Conservation (phyloP, 2,329 filamentous ascomycete genomes). For the Claviceps digitariae region DNA sequence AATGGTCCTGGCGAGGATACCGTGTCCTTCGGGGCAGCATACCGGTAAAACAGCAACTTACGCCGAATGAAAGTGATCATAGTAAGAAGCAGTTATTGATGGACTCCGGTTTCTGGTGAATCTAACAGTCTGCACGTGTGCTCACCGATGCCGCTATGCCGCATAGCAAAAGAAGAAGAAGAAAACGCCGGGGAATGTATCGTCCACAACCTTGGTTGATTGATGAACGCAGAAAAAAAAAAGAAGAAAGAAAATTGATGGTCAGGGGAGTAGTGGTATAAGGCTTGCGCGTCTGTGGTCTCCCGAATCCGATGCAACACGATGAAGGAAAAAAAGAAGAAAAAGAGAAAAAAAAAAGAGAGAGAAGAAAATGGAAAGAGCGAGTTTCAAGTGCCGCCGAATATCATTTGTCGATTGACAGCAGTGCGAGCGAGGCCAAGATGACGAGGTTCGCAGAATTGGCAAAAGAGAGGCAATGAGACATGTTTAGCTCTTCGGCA, state of each 20-base stretch:
- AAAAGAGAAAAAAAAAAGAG: not conserved
- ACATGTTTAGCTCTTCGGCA: not conserved
- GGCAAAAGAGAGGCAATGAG: not conserved
- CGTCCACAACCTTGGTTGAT: constrained; percentile 1
- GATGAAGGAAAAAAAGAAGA: not conserved
- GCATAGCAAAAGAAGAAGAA: not conserved
- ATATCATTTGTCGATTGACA: not conserved
- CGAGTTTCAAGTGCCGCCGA: not conserved
- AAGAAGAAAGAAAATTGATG: not conserved
- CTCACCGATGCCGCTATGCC: constrained; percentile 1
- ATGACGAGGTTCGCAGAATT: not conserved
- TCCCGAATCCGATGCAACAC: constrained; percentile 5
- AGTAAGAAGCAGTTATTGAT: not conserved
- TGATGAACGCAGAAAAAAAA: not conserved
- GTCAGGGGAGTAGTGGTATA: constrained; percentile 3
- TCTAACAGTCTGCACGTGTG: not conserved
- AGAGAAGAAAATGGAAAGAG: not conserved
- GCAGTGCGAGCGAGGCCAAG: not conserved
- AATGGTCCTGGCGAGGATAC: not conserved
- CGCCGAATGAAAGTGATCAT: not conserved
- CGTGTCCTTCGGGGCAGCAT: not conserved
- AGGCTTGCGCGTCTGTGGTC: constrained; percentile 1
- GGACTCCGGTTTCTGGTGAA: not conserved
- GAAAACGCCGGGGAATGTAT: constrained; percentile 7
- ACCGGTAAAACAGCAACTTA: not conserved